Evolutionary conservation across 2,329 filamentous ascomycete species (phyloP).

Genomic region (Dactylellina sp.): DNA sequence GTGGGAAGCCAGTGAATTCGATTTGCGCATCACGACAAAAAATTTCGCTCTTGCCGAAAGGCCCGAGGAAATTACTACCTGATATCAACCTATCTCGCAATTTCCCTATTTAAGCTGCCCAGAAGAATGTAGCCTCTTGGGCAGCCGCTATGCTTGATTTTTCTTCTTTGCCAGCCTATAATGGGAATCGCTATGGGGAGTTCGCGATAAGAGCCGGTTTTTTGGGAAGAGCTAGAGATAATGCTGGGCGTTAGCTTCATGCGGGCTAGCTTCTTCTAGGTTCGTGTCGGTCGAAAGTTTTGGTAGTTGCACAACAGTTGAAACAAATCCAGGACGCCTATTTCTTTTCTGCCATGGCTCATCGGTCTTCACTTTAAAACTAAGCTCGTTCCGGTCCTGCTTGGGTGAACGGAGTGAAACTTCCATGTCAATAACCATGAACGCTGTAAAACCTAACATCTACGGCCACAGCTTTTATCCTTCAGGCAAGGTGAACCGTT

Average conservation of each 20-base stretch:
- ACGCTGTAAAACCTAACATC: slow-evolving; percentile 48
- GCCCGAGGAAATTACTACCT: neutral
- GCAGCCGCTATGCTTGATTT: slow-evolving; percentile 7
- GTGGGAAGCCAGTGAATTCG: neutral
- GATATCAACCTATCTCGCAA: neutral
- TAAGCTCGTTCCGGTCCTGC: slow-evolving; percentile 47
- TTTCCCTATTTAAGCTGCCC: neutral
- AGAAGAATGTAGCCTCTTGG: slow-evolving; percentile 16
- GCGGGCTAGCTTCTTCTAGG: slow-evolving; percentile 26
- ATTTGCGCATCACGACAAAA: neutral
- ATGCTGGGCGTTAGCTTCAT: slow-evolving; percentile 50
- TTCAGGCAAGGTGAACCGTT: slow-evolving; percentile 31
- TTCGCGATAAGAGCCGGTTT: slow-evolving; percentile 52
- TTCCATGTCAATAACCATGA: slow-evolving; percentile 49
- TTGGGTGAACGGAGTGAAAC: slow-evolving; percentile 18
- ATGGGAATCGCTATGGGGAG: slow-evolving; percentile 44
- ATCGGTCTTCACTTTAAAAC: neutral
- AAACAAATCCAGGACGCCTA: slow-evolving; percentile 21
- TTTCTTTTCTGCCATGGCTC: slow-evolving; percentile 31
- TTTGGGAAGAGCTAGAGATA: slow-evolving; percentile 40
- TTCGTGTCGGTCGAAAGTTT: slow-evolving; percentile 47
- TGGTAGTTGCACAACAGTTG: slow-evolving; percentile 53
- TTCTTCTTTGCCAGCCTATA: slow-evolving; percentile 45
- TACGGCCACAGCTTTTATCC: slow-evolving; percentile 41
- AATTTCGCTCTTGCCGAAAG: neutral